phyloP scores from a whole-genome alignment of 108 stramenopile genomes.

The Nitzschia sp. region DNA sequence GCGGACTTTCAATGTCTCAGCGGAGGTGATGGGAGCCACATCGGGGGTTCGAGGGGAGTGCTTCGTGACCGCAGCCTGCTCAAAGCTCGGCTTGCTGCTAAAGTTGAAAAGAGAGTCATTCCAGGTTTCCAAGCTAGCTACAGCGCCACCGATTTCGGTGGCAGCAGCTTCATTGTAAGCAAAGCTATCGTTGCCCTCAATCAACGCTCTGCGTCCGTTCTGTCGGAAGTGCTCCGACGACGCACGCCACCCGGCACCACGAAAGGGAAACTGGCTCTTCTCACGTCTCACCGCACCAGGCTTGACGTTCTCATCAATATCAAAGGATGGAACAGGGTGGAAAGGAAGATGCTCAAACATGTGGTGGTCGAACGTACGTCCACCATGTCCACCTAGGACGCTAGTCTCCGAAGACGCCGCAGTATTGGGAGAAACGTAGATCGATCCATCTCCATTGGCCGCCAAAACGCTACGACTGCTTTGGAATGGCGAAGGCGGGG shows the following conservation, averaged over 20 bases:
- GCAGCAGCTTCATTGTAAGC: not conserved
- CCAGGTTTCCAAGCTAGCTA: conserved; percentile 21
- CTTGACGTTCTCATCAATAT: conserved; percentile 4
- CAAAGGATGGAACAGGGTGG: conserved; percentile 26
- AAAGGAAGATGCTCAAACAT: conserved; percentile 13
- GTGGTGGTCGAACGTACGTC: not conserved
- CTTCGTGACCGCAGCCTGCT: not conserved
- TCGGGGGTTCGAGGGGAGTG: not conserved
- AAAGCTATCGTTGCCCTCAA: conserved; percentile 1
- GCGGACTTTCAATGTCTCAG: not conserved
- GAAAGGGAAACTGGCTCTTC: not conserved
- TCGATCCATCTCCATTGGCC: not conserved
- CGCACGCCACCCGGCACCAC: not conserved
- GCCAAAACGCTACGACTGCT: not conserved
- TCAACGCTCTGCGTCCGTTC: conserved; percentile 2
- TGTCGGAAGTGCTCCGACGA: not conserved
- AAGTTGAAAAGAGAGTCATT: conserved; percentile 21
- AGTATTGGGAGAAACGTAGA: conserved; percentile 19
- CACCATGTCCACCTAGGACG: not conserved
- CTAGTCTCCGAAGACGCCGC: not conserved
- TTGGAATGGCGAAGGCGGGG: conserved; percentile 14
- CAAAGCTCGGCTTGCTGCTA: conserved; percentile 21
- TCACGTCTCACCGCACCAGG: not conserved
- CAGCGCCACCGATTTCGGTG: not conserved
- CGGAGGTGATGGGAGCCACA: not conserved